Percentiles rank a stretch among this genome's conserved stretches.
Conservation (phyloP, 192 early-diverging fungal species). For the Podila horticola region DNA sequence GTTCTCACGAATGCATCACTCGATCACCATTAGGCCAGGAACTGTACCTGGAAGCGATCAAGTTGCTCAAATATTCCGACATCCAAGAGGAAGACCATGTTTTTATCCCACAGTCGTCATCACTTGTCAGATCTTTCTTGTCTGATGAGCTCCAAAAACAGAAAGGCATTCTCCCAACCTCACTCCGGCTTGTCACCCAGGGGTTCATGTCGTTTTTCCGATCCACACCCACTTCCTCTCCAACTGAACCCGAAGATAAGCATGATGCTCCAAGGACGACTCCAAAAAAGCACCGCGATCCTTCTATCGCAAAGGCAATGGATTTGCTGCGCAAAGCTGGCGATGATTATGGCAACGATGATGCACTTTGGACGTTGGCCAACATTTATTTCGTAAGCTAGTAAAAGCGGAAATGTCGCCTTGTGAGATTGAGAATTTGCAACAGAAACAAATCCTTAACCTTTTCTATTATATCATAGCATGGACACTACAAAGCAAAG, state of each 20-base stretch:
- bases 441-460: background rate
- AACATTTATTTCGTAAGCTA: constrained; percentile 78
- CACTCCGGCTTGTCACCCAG: constrained; percentile 39
- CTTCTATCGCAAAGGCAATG: constrained; percentile 44
- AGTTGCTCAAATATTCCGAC: constrained; percentile 14
- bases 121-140: constrained; percentile 21
- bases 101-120: constrained; percentile 30
- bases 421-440: background rate
- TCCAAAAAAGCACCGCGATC: constrained; percentile 13
- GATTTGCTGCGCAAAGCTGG: constrained; percentile 59
- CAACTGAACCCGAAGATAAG: background rate
- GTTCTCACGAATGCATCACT: background rate
- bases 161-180: constrained; percentile 41
- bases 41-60: constrained; percentile 28
- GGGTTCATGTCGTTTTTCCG: constrained; percentile 44
- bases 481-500: constrained; percentile 65
- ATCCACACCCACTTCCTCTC: constrained; percentile 10
- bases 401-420: background rate
- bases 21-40: constrained; percentile 7
- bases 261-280: constrained; percentile 2
- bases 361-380: constrained; percentile 72
- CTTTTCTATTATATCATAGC: constrained; percentile 41
- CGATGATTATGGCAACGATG: constrained; percentile 56
- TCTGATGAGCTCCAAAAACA: constrained; percentile 47
- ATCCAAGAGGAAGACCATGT: constrained; percentile 28